phyloP scores from a whole-genome alignment of 2,329 filamentous ascomycete species.

The Sporothrix euskadiensis region DNA sequence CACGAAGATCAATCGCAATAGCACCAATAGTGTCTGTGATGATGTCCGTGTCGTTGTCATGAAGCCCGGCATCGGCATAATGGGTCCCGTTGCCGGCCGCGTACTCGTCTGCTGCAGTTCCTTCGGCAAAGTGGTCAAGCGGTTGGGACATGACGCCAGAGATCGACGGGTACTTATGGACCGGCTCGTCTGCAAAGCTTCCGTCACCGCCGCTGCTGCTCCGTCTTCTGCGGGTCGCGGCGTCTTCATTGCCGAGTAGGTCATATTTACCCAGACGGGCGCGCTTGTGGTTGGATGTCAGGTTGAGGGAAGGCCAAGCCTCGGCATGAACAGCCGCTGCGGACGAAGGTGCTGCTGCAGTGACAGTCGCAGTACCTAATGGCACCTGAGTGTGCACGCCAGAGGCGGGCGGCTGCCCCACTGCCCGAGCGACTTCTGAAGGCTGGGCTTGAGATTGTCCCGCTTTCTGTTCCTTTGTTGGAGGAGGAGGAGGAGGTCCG shows the following conservation, averaged over 20 bases:
- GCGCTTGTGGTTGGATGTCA: slow-evolving; percentile 26
- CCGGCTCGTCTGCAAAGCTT: slow-evolving; percentile 7
- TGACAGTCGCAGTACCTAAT: background rate
- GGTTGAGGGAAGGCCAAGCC: background rate
- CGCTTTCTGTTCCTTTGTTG: background rate
- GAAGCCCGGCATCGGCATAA: slow-evolving; percentile 3
- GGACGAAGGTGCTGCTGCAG: background rate
- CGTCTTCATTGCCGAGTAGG: slow-evolving; percentile 9
- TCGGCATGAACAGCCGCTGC: background rate
- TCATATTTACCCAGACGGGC: slow-evolving; percentile 9
- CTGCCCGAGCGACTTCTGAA: background rate
- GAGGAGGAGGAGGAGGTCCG: background rate
- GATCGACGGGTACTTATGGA: background rate
- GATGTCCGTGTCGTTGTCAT: slow-evolving; percentile 44
- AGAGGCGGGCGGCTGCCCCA: background rate
- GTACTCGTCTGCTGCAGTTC: background rate
- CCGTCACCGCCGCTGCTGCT: slow-evolving; percentile 28
- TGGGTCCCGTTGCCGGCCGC: background rate
- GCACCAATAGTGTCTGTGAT: slow-evolving; percentile 95
- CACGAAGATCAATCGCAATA: slow-evolving; percentile 83
- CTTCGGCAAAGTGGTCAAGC: background rate
- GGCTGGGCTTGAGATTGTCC: background rate
- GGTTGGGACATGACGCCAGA: background rate
- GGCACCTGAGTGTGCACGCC: background rate
- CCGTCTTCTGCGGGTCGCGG: background rate